A percentile compares a stretch with the other conserved stretches of the same genome.
phyloP scores from a whole-genome alignment of 2,329 filamentous ascomycete species.

The Aspergillus brasiliensis region DNA sequence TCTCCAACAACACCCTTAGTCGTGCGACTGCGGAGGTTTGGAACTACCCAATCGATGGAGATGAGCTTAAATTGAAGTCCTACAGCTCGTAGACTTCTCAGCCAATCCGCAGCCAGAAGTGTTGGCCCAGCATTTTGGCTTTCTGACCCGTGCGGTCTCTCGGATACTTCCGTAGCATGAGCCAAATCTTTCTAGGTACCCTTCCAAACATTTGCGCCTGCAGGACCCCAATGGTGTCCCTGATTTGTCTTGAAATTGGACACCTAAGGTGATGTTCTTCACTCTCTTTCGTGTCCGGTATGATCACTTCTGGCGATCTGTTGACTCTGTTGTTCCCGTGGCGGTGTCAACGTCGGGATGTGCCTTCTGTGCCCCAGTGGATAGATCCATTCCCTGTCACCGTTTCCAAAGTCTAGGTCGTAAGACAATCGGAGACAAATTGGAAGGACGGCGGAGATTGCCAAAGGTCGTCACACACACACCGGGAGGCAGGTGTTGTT shows the following conservation, averaged over 20 bases:
- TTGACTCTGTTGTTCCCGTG: slow-evolving; percentile 1
- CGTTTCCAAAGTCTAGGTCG: neutral
- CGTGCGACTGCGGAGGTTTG: slow-evolving; percentile 1
- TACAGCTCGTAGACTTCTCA: neutral
- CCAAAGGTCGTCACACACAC: neutral
- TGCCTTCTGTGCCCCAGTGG: neutral
- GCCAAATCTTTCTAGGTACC: too few species aligned
- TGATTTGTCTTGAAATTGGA: neutral
- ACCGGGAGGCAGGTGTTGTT: neutral
- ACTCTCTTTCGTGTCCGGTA: slow-evolving; percentile 2
- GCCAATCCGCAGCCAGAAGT: neutral
- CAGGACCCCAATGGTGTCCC: neutral
- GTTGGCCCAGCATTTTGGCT: neutral
- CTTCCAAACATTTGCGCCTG: neutral
- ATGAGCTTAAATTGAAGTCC: slow-evolving; percentile 3
- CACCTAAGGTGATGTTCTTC: neutral
- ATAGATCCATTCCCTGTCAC: neutral
- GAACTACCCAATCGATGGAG: neutral
- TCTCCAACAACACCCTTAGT: neutral
- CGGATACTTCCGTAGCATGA: neutral
- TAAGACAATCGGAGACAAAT: neutral
- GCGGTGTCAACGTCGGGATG: neutral
- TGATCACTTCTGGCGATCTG: neutral
- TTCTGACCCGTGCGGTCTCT: slow-evolving; percentile 1
- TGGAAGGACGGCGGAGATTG: neutral